Evolutionary conservation across 345 rosid genomes (phyloP).

Genomic region (Citrus sp.): DNA sequence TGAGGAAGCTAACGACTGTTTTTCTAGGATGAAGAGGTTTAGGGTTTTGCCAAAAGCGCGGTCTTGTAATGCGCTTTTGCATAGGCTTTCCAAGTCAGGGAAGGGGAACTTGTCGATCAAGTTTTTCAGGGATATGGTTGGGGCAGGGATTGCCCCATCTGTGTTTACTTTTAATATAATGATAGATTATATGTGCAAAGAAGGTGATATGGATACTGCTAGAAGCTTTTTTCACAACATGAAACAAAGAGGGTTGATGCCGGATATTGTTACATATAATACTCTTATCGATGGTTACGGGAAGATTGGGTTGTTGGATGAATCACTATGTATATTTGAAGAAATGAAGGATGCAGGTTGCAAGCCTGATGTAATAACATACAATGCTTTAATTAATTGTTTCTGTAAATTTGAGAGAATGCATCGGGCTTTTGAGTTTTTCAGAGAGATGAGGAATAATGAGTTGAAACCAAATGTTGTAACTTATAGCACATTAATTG

Average conservation of each 20-base stretch:
- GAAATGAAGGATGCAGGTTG: constrained; percentile 54
- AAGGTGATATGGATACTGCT: constrained; percentile 50
- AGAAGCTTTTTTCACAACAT: constrained; percentile 48
- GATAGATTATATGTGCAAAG: constrained; percentile 68
- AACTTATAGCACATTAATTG: constrained; percentile 66
- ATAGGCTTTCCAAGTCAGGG: constrained; percentile 40
- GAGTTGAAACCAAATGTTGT: constrained; percentile 58
- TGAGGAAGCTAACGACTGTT: constrained; percentile 53
- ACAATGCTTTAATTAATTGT: constrained; percentile 59
- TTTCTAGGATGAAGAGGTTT: constrained; percentile 50
- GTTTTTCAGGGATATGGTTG: constrained; percentile 51
- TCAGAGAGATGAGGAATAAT: constrained; percentile 46
- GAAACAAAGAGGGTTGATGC: constrained; percentile 49
- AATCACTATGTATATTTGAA: constrained; percentile 35
- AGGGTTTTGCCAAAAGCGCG: constrained; percentile 57
- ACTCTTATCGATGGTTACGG: constrained; percentile 70
- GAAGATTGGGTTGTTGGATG: constrained; percentile 51
- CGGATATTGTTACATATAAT: constrained; percentile 71
- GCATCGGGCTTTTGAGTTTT: constrained; percentile 46
- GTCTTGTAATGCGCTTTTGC: constrained; percentile 65
- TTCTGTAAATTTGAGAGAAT: constrained; percentile 47
- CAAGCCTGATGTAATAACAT: constrained; percentile 60
- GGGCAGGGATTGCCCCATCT: constrained; percentile 44
- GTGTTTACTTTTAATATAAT: constrained; percentile 64
- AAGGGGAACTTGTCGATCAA: constrained; percentile 28